Conservation (phyloP, 1,284 basidiomycete genomes). For the Testicularia cyperi region DNA sequence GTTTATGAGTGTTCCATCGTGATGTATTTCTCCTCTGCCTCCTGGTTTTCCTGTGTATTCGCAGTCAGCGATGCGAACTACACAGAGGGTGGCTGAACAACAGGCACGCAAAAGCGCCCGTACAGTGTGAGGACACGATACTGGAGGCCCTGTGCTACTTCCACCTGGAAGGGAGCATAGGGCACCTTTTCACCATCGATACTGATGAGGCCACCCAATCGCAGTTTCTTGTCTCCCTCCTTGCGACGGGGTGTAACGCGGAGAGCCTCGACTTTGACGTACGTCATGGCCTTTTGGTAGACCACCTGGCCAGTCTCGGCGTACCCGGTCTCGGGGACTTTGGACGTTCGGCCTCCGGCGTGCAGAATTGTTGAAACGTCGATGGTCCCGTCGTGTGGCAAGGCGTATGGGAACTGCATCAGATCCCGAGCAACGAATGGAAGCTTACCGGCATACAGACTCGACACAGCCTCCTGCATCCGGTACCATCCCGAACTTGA, state of each 20-base stretch:
- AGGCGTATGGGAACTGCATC: constrained; percentile 56
- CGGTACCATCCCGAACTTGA: constrained; percentile 33
- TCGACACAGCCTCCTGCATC: constrained; percentile 37
- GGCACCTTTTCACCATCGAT: constrained; percentile 83
- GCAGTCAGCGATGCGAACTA: too few species aligned
- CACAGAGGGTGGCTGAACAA: constrained; percentile 33
- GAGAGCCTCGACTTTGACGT: constrained; percentile 54
- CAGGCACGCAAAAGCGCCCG: constrained; percentile 30
- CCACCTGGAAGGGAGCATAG: constrained; percentile 79
- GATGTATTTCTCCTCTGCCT: too few species aligned
- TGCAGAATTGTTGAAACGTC: constrained; percentile 50
- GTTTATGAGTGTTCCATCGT: too few species aligned
- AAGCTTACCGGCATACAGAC: constrained; percentile 55
- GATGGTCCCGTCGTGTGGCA: constrained; percentile 47
- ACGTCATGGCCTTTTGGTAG: constrained; percentile 42
- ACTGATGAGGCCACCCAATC: constrained; percentile 33
- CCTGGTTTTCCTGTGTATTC: too few species aligned
- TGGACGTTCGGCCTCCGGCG: constrained; percentile 40
- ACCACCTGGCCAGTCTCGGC: constrained; percentile 49
- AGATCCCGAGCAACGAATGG: constrained; percentile 55
- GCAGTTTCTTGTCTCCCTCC: constrained; percentile 38
- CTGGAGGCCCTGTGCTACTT: constrained; percentile 64
- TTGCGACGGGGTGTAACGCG: constrained; percentile 47
- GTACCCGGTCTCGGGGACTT: constrained; percentile 39
- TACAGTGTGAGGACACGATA: constrained; percentile 36